Base-by-base conservation (phyloP, 768 basidiomycete species). In the Udeniomyces megalosporus region DNA sequence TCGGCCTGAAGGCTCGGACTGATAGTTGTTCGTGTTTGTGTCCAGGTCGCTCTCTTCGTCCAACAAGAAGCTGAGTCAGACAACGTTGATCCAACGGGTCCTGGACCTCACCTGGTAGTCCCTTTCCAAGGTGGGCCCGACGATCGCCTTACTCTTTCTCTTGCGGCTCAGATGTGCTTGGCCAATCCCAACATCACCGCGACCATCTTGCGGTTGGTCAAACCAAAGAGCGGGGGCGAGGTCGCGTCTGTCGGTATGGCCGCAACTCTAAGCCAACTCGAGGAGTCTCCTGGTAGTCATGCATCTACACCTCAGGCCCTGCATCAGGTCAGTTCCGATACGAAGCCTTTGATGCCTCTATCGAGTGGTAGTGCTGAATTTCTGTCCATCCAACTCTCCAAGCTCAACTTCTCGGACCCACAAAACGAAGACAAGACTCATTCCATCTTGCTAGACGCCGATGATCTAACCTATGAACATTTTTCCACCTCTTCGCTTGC, bases 51-150 rank as follows among this genome's bases (percentile, higher is more conserved):
- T 4, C 74, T 97, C 44, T 92, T 87, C 71, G 79, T 95, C 62
- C 93, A 96, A 71, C 77, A 84, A 29, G 84, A 83, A 0, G 74
- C 76, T 58, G 72, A 62, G 38, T 49, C n/a, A 15, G 31, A 31
- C 22, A 52, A 51, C 42, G 34, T 45, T 50, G 51, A 22, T n/a
- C 38, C 11, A 31, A 64, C 49, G n/a, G n/a, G n/a, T n/a, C 14
- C 45, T 22, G 53, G 53, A 24, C 49, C 42, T 20, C 62, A 64
- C 24, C 24, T 59, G 44, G 45, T 64, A 32, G 70, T 91, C 46
- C 87, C 92, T 0, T 96, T 93, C 81, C 86, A 89, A 70, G 93
- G 93, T 42, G 93, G 93, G 0, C 83, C 88, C 0, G 93, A 99
- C 71, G 93, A 97, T 71, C 82, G 95, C 0, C 77, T 89, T 22